Evolutionary conservation across 1,139 yeast species (phyloP).

Genomic region (Sugiyamaella xylanicola): DNA sequence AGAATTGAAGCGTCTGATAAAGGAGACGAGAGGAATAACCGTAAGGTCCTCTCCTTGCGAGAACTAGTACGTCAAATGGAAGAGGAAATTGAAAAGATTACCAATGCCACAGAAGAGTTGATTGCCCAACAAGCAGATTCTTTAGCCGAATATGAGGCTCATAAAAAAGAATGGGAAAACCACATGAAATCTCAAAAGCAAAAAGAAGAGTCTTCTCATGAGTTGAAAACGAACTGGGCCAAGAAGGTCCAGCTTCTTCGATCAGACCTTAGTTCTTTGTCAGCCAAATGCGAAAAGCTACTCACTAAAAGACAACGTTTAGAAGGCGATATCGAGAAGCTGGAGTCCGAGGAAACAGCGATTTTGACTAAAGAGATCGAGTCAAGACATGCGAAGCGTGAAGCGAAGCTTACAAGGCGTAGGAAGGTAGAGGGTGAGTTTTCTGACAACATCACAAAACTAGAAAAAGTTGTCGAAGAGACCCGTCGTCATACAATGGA

Average conservation of each 20-base stretch:
- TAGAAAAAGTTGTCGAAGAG: conserved; percentile 40
- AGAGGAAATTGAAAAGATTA: conserved; percentile 37
- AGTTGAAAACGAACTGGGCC: conserved; percentile 30
- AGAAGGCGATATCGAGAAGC: conserved; percentile 26
- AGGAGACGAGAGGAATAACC: conserved; percentile 41
- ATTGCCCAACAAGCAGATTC: conserved; percentile 26
- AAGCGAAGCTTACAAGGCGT: conserved; percentile 31
- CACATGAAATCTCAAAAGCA: conserved; percentile 27
- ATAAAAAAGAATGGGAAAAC: conserved; percentile 29
- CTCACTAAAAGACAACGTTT: conserved; percentile 30
- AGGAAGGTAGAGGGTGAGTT: conserved; percentile 39
- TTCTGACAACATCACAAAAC: conserved; percentile 40
- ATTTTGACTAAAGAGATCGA: conserved; percentile 25
- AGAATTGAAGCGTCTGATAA: conserved; percentile 42
- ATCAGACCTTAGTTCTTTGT: conserved; percentile 28
- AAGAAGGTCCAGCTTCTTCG: conserved; percentile 30
- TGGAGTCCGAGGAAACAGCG: conserved; percentile 29
- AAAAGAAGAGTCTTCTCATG: conserved; percentile 27
- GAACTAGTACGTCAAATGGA: conserved; percentile 41
- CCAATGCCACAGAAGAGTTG: conserved; percentile 26
- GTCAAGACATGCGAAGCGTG: conserved; percentile 26
- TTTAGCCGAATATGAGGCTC: conserved; percentile 23
- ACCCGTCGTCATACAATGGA: conserved; percentile 29
- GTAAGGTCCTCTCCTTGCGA: conserved; percentile 40
- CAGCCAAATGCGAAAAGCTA: conserved; percentile 34